phyloP scores from a whole-genome alignment of 371 early-diverging fungal genomes.

The Mortierella sp. region DNA sequence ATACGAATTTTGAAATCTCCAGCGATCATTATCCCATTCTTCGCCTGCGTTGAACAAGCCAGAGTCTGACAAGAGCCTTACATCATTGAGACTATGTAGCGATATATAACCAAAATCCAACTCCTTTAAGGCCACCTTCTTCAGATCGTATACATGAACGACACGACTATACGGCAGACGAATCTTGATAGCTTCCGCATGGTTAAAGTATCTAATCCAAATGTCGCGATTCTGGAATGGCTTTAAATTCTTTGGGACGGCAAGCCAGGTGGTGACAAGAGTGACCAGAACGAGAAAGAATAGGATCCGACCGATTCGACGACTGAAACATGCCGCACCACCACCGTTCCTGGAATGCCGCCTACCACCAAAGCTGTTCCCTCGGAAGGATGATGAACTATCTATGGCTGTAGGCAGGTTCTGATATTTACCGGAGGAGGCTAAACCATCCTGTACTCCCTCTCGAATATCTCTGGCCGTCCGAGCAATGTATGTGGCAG shows the following conservation, averaged over 20 bases:
- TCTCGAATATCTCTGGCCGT: not conserved
- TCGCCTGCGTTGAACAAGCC: conserved; percentile 7
- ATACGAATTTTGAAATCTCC: not conserved
- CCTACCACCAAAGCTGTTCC: not conserved
- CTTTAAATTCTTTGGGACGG: not conserved
- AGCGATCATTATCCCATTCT: conserved; percentile 8
- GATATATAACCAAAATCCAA: not conserved
- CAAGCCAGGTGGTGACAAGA: not conserved
- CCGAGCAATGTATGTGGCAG: not conserved
- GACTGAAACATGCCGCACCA: not conserved
- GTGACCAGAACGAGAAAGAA: not conserved
- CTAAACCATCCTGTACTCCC: not conserved
- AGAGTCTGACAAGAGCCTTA: not conserved
- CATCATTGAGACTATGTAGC: not conserved
- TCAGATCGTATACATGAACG: conserved; percentile 32
- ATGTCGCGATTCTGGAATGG: conserved; percentile 26
- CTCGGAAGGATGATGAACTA: not conserved
- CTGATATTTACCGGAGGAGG: not conserved
- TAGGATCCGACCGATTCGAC: not conserved
- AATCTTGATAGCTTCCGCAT: conserved; percentile 33
- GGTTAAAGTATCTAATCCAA: conserved; percentile 31
- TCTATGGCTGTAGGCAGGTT: not conserved
- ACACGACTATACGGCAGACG: conserved; percentile 3
- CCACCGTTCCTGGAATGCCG: not conserved
- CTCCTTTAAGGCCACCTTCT: conserved; percentile 15